Evolutionary conservation across 768 basidiomycete genomes (phyloP).

Genomic region (Pulveroboletus sp.): DNA sequence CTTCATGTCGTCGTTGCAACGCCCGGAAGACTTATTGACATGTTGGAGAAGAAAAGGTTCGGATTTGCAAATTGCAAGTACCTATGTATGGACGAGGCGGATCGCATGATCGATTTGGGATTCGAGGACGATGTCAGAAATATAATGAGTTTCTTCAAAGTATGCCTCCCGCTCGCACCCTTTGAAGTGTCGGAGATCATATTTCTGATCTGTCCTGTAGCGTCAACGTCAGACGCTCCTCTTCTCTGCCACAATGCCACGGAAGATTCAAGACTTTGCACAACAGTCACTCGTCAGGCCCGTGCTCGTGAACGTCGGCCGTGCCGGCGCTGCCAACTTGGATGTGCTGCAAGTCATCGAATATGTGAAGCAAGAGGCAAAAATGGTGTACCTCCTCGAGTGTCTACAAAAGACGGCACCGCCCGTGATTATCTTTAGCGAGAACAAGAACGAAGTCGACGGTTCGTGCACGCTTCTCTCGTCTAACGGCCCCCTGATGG

Average conservation of each 20-base stretch:
- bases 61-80: slow-evolving; percentile 93
- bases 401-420: slow-evolving; percentile 98
- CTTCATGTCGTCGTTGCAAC: slow-evolving; percentile 96
- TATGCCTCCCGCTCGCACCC: slow-evolving; percentile 29
- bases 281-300: slow-evolving; percentile 94
- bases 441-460: slow-evolving; percentile 99
- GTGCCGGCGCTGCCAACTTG: slow-evolving; percentile 95
- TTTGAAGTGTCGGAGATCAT: neutral
- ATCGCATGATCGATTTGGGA: slow-evolving; percentile 98
- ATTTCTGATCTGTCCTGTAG: slow-evolving; percentile 35
- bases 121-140: slow-evolving; percentile 99
- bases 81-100: slow-evolving; percentile 98
- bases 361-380: slow-evolving; percentile 99
- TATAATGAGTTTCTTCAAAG: slow-evolving; percentile 99
- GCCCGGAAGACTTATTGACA: slow-evolving; percentile 93
- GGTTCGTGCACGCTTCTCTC: slow-evolving; percentile 44
- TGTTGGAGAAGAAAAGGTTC: slow-evolving; percentile 93
- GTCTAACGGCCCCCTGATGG: neutral
- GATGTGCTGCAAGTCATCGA: slow-evolving; percentile 96
- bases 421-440: slow-evolving; percentile 95
- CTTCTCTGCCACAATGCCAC: slow-evolving; percentile 98
- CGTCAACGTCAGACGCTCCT: slow-evolving; percentile 94
- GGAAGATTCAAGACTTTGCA: slow-evolving; percentile 98
- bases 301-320: slow-evolving; percentile 93
- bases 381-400: slow-evolving; percentile 98